Evolutionary conservation across 306 rosid genomes (phyloP), one percentile per base, ranked within the genome.

Genomic region (Pyrus communis): DNA sequence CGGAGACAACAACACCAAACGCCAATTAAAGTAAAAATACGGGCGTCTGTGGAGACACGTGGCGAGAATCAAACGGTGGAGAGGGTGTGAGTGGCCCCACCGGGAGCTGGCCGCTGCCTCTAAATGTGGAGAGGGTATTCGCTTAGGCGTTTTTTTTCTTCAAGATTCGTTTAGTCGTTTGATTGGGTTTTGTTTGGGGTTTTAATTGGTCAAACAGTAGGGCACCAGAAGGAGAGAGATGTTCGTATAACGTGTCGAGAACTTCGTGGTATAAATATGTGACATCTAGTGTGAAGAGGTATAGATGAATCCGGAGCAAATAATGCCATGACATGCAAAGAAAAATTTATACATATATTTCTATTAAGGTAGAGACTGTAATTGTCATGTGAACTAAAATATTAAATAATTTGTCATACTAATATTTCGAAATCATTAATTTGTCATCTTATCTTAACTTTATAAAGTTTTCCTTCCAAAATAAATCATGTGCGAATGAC

Each of bases 71-170:
- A 9, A 63, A 70, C 38, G 77, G 69, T 58, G 57, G 35, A 43
- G 74, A 62, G 11, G 51, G 40, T 8, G 55, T 42, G 23, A 28
- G 68, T 15, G 4, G 62, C 13, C 64, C 19, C 23, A 43, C 11
- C 40, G 21, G 60, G 74, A 67, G 75, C 64, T 65, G 62, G 76
- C 76, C 21, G 69, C 76, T 27, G 69, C 75, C 63, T 66, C 19
- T 58, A n/a, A 49, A 7, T 66, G 70, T 54, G 52, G 72, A 18
- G 45, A 46, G 51, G 51, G 23, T 66, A 66, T 66, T 66, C 28
- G 28, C 49, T 66, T 35, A 66, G 1, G 22, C 49, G 51, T 66
- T 10, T 21, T 66, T 66, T 35, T 66, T 9, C 28, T 45, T 0
- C 9, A 66, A 66, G 28, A 66, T 66, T 66, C 49, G 19, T 35